Percentiles rank a stretch among this genome's conserved stretches.
Evolutionary conservation across 2,329 filamentous ascomycete genomes (phyloP).

Genomic region (Aspergillus sp.): DNA sequence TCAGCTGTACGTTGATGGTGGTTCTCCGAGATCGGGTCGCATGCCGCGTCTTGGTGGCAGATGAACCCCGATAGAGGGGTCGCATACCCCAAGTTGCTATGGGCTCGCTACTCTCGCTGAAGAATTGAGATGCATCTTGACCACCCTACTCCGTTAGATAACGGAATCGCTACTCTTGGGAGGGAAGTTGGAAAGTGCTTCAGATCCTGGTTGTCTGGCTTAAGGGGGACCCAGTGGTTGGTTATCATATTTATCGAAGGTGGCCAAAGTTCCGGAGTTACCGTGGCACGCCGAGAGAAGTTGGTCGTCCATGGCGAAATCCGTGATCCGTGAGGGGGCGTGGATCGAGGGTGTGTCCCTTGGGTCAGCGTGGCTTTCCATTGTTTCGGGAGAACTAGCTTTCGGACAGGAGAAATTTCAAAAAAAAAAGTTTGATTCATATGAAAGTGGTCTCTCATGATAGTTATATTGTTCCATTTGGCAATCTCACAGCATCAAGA

Average conservation of each 20-base stretch:
- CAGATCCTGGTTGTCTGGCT: background rate
- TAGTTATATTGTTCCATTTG: background rate
- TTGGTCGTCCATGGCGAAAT: constrained; percentile 6
- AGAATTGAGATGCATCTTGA: constrained; percentile 5
- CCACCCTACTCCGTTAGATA: constrained; percentile 2
- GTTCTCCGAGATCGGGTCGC: constrained; percentile 5
- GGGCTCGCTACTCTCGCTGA: background rate
- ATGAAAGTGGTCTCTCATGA: background rate
- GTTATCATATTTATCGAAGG: constrained; percentile 2
- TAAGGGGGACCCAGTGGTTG: background rate
- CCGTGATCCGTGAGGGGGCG: constrained; percentile 8
- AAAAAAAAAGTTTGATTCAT: constrained; percentile 1
- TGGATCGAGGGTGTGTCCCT: constrained; percentile 3
- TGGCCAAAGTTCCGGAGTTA: constrained; percentile 7
- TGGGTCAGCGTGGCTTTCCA: constrained; percentile 4
- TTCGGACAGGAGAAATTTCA: background rate
- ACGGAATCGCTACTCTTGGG: background rate
- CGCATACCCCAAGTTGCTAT: background rate
- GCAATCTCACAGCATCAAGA: background rate
- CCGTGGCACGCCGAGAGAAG: constrained; percentile 6
- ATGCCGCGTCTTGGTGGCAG: background rate
- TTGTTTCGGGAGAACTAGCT: background rate
- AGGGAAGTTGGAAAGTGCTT: background rate
- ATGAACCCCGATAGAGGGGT: background rate
- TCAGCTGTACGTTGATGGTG: background rate